phyloP scores from a whole-genome alignment of 1,284 basidiomycete genomes.

The Cryptococcus deneoformans region DNA sequence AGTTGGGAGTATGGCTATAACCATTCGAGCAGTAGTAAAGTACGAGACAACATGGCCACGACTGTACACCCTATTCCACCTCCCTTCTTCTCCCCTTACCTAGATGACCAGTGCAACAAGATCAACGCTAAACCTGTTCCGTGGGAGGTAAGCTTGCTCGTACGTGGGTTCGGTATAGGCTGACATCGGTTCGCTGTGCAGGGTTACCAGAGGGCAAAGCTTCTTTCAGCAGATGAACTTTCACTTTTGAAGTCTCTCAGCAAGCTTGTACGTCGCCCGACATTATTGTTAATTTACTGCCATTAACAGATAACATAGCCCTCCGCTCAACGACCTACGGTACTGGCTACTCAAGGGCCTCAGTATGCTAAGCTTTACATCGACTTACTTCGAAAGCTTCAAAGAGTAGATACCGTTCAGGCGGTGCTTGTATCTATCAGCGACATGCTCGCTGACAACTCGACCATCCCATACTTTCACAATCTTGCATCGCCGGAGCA shows the following conservation, averaged over 20 bases:
- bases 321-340: conserved; percentile 65
- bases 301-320: conserved; percentile 50
- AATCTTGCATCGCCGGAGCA: conserved; percentile 49
- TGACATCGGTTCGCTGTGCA: conserved; percentile 37
- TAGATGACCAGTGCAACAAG: conserved; percentile 82
- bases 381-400: conserved; percentile 85
- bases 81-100: conserved; percentile 74
- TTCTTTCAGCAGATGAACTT: conserved; percentile 85
- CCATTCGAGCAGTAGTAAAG: background rate
- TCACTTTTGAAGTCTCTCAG: conserved; percentile 87
- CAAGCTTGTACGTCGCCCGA: conserved; percentile 53
- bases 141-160: conserved; percentile 74
- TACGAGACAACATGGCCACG: conserved; percentile 21
- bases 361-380: conserved; percentile 88
- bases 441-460: conserved; percentile 64
- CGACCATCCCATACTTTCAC: conserved; percentile 62
- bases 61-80: conserved; percentile 61
- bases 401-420: conserved; percentile 90
- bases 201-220: conserved; percentile 93
- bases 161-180: background rate
- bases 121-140: conserved; percentile 87
- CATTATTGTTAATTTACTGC: background rate
- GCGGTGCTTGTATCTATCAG: conserved; percentile 86
- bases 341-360: conserved; percentile 72
- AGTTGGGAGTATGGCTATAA: background rate